Base-by-base conservation (phyloP, 2,329 filamentous ascomycete genomes). In the Bipolaris victoriae region DNA sequence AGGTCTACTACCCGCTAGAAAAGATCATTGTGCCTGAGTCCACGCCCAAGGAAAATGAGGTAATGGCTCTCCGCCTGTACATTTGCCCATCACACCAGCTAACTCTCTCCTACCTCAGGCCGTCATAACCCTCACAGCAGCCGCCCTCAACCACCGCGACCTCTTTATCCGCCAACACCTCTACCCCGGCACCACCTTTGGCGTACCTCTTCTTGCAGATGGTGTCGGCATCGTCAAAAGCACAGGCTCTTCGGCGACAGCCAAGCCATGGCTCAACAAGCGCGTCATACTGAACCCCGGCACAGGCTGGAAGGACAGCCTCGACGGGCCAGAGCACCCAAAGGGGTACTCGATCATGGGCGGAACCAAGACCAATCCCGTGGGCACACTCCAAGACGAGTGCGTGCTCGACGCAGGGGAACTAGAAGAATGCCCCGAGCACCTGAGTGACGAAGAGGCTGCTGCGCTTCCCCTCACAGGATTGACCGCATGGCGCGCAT, bases 121-220 rank as follows among this genome's bases (percentile, higher is more conserved):
- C 64, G 82, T 96, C 6, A 81, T 98, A 61, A 87, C 86, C 69
- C 81, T 98, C 71, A 84, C 85, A 35, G 90, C 92, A 49, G 90
- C 89, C 1, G 90, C 94, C 13, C 87, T 98, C 49, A 98, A 98
- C 81, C 95, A 98, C 80, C 90, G 93, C 68, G 95, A 98, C 77
- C 86, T 96, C 66, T 98, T 97, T 80, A 90, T 96, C 77, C 90
- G 94, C 52, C 92, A 95, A 76, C 89, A 93, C 72, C 86, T 96
- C 39, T 98, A 98, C 81, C 94, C 94, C 0, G 89, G 86, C 66
- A 89, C 92, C 51, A 89, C 90, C 11, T 96, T 96, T 76, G 83
- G 85, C 58, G 82, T 88, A 5, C 91, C 94, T 1, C 80, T 98
- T 40, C 84, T 96, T 24, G 87, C 92, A 58, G 94, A 98, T 74